A percentile compares a stretch with the other conserved stretches of the same genome.
Evolutionary conservation across 805 yeast genomes (phyloP).

Genomic region (Candida montana): DNA sequence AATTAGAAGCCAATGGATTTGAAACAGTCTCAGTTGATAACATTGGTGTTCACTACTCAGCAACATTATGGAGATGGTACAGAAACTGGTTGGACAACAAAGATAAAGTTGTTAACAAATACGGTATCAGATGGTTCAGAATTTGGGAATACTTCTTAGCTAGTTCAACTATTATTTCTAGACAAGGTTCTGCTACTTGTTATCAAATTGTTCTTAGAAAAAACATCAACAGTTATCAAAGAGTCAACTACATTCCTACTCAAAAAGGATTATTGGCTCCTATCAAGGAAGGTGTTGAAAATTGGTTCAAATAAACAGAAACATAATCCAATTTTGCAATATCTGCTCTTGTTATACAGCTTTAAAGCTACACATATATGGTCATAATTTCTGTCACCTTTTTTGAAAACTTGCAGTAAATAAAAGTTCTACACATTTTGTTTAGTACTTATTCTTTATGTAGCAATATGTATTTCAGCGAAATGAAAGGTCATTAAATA

Average conservation of each 20-base stretch:
- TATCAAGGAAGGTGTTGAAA: constrained; percentile 40
- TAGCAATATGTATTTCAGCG: no score
- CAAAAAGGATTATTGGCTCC: constrained; percentile 72
- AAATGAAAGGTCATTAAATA: no score
- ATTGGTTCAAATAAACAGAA: constrained; percentile 47
- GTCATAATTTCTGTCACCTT: no score
- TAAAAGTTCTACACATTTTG: no score
- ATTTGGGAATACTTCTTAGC: constrained; percentile 92
- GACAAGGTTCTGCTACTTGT: constrained; percentile 92
- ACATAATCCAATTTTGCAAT: not conserved
- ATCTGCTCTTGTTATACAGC: no score
- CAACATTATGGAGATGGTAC: constrained; percentile 92
- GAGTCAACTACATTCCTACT: constrained; percentile 72
- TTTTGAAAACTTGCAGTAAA: no score
- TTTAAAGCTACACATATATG: no score
- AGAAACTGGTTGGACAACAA: constrained; percentile 86
- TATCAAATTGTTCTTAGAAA: constrained; percentile 88
- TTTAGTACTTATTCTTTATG: no score
- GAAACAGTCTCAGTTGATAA: constrained; percentile 81
- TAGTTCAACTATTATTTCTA: constrained; percentile 72
- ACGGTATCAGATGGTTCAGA: constrained; percentile 86
- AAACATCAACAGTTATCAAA: constrained; percentile 78
- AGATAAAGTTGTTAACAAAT: constrained; percentile 69
- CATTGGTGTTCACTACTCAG: constrained; percentile 89
- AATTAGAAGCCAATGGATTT: constrained; percentile 79